Conservation (phyloP, 2,329 filamentous ascomycete genomes). For the Cryphonectria radicalis region DNA sequence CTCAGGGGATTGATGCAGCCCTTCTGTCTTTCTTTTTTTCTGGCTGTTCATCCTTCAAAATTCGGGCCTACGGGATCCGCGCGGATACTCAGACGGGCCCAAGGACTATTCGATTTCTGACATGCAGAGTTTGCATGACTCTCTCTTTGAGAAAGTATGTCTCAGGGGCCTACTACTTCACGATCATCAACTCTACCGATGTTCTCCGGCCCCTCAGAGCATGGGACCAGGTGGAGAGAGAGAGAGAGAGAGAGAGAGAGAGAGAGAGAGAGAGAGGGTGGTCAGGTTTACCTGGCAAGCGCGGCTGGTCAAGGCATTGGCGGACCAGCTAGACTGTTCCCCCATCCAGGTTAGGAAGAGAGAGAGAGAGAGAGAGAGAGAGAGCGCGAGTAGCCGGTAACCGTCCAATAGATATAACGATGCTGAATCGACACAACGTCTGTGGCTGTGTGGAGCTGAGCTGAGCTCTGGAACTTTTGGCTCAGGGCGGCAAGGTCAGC, state of each 20-base stretch:
- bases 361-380: too few species aligned
- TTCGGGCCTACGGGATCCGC: neutral
- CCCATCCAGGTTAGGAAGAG: neutral
- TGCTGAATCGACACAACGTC: neutral
- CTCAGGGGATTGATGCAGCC: slow-evolving; percentile 24
- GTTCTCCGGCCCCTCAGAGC: neutral
- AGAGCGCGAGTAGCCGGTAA: neutral
- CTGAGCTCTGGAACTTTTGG: neutral
- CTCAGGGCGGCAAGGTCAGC: neutral
- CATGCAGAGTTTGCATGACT: neutral
- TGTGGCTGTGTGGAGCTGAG: slow-evolving; percentile 12
- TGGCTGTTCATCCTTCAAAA: neutral
- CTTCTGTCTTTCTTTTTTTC: neutral
- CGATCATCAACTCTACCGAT: neutral
- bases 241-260: too few species aligned
- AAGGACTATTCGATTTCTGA: neutral
- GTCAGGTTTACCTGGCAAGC: neutral
- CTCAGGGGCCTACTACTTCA: neutral
- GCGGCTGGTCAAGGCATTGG: neutral
- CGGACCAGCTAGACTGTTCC: neutral
- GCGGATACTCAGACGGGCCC: neutral
- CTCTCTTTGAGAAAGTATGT: neutral
- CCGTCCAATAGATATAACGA: neutral
- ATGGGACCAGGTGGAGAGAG: neutral
- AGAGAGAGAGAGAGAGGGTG: neutral